Base-by-base conservation (phyloP, 345 rosid species). In the Triadica sebifera region DNA sequence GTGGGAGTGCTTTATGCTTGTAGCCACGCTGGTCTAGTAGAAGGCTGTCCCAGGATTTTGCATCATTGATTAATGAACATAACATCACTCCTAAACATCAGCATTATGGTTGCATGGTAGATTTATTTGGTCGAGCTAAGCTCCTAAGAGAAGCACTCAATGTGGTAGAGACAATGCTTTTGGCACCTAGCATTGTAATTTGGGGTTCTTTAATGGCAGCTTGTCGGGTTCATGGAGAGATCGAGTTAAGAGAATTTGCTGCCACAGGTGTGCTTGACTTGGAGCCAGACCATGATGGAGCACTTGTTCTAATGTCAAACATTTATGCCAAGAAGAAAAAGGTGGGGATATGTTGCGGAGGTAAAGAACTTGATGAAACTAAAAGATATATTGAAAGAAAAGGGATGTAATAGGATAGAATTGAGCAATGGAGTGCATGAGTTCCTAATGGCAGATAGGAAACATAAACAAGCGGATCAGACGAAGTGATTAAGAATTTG, bases 401-500 rank as follows among this genome's bases (percentile, higher is more conserved):
- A 56, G 9, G 58, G 58, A 19, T 66, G 16, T 8, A 45, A 65
- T 45, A 0, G 57, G 55, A 74, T 74, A 66, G 77, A 57, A 74
- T 67, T 66, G 49, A 43, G 38, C 25, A 66, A 56, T 19, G 38
- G 37, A 57, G 53, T 74, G 6, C 57, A 56, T 12, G 66, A 56
- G 20, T 56, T 74, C 29, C 65, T 81, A 56, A 70, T 80, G 52
- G 88, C 81, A 67, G 90, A 88, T 74, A 85, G 78, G 75, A 85
- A 78, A 29, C 92, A 87, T 64, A 67, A 80, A 49, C 75, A 83
- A 22, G 71, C 82, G 24, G 76, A 80, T 66, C 69, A 65, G 79
- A 85, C 52, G 84, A 84, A 72, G 86, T 85, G 72, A 76, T 80
- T 53, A 6, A 55, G 63, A 71, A 69, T 57, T 71, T 82, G 64